Evolutionary conservation across 768 basidiomycete genomes (phyloP).

Genomic region (Pholiota molesta): DNA sequence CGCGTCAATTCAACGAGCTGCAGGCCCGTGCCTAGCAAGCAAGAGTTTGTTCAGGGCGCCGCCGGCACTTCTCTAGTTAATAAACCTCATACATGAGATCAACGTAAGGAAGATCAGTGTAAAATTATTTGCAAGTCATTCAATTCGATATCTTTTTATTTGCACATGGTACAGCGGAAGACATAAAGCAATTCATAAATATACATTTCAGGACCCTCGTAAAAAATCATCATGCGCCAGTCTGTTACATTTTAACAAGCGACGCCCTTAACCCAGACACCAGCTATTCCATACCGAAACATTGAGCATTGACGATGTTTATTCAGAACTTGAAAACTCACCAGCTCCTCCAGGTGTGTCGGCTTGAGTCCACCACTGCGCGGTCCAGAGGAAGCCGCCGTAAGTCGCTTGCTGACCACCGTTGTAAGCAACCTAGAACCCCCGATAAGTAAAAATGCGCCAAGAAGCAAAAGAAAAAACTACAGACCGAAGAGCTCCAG

Average conservation of each 20-base stretch:
- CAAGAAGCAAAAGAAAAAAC: not conserved
- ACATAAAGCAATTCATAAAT: too few species aligned
- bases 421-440: conserved; percentile 41
- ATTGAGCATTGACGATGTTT: not conserved
- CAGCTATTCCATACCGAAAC: conserved; percentile 35
- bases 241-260: conserved; percentile 37
- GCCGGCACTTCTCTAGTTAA: too few species aligned
- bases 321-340: conserved; percentile 23
- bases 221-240: too few species aligned
- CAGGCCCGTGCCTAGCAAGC: too few species aligned
- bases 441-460: not conserved
- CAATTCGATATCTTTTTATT: too few species aligned
- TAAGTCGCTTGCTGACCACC: conserved; percentile 51
- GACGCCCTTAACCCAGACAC: conserved; percentile 56
- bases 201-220: too few species aligned
- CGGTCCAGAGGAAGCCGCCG: conserved; percentile 61
- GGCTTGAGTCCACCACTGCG: conserved; percentile 64
- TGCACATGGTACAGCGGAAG: too few species aligned
- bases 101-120: too few species aligned
- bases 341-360: conserved; percentile 57
- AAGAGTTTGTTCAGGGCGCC: too few species aligned
- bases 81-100: too few species aligned
- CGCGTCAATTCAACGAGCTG: too few species aligned
- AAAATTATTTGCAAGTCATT: too few species aligned
- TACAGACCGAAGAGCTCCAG: conserved; percentile 48